These are phyloP conservation scores for Leccinum proliferum DNA, from an alignment of 1,284 basidiomycete species.

Conservation along the genomic window DNA sequence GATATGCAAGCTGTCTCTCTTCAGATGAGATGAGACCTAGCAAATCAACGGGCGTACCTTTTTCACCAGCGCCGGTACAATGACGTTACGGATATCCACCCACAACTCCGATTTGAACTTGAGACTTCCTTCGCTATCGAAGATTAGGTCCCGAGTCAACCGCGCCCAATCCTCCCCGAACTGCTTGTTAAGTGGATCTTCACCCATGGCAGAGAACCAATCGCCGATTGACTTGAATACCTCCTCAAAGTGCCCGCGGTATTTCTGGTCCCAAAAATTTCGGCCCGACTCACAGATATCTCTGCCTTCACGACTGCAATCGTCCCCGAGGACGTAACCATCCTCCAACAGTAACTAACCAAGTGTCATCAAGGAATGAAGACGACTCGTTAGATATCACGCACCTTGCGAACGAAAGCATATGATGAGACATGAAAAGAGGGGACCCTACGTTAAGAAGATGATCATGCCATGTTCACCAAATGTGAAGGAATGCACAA, in stretches of 20 bases:
- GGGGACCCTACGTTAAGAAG: not conserved
- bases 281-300: conserved; percentile 68
- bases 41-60: conserved; percentile 35
- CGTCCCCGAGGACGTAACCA: conserved; percentile 84
- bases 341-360: conserved; percentile 72
- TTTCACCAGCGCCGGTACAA: conserved; percentile 77
- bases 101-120: conserved; percentile 89
- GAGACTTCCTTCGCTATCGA: conserved; percentile 74
- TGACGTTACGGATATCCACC: conserved; percentile 79
- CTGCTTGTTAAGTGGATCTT: conserved; percentile 79
- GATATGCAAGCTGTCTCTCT: conserved; percentile 66
- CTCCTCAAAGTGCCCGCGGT: conserved; percentile 78
- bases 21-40: not conserved
- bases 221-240: conserved; percentile 65
- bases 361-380: not conserved
- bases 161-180: conserved; percentile 84
- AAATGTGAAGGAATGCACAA: not conserved
- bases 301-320: conserved; percentile 59
- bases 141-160: conserved; percentile 78
- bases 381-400: conserved; percentile 11
- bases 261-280: conserved; percentile 81
- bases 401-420: conserved; percentile 60
- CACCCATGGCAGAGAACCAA: conserved; percentile 82
- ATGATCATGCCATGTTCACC: not conserved
- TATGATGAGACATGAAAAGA: conserved; percentile 26